phyloP scores from a whole-genome alignment of 345 rosid species.

The Trapa bicornis region DNA sequence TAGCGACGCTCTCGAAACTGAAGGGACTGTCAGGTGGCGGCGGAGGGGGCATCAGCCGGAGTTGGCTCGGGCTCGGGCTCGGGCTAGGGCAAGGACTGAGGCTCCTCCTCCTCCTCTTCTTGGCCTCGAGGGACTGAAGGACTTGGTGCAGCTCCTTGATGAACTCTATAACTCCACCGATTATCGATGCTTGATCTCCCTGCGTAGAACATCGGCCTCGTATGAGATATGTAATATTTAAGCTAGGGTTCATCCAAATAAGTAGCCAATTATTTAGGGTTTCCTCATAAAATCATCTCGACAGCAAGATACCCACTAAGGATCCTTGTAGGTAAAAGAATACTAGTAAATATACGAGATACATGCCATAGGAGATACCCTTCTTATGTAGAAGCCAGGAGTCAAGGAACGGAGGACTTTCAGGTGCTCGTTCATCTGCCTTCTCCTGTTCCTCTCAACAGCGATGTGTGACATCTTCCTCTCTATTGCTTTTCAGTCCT shows the following conservation, averaged over 20 bases:
- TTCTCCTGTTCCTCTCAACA: constrained; percentile 89
- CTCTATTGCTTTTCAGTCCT: background rate
- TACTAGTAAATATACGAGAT: background rate
- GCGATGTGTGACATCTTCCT: constrained; percentile 66
- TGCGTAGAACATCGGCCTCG: constrained; percentile 5
- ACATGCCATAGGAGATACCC: constrained; percentile 29
- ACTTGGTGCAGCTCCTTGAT: constrained; percentile 86
- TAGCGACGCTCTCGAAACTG: constrained; percentile 10
- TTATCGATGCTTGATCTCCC: constrained; percentile 97
- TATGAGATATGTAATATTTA: too few relatives aligned
- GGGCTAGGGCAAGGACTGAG: constrained; percentile 53
- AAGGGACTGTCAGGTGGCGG: constrained; percentile 13
- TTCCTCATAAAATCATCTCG: background rate
- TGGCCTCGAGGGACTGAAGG: constrained; percentile 66
- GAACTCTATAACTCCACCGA: constrained; percentile 86
- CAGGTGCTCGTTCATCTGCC: constrained; percentile 91
- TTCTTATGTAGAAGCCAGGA: constrained; percentile 84
- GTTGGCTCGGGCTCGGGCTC: constrained; percentile 27
- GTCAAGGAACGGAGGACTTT: constrained; percentile 76
- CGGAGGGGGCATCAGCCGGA: constrained; percentile 12
- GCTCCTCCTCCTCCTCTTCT: constrained; percentile 71
- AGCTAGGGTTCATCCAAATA: too few relatives aligned
- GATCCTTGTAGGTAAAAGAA: too few relatives aligned
- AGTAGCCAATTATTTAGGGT: background rate
- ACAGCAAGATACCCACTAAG: background rate